A percentile compares a stretch with the other conserved stretches of the same genome.
phyloP scores from a whole-genome alignment of 2,329 filamentous ascomycete genomes.

The Alternaria sp. region DNA sequence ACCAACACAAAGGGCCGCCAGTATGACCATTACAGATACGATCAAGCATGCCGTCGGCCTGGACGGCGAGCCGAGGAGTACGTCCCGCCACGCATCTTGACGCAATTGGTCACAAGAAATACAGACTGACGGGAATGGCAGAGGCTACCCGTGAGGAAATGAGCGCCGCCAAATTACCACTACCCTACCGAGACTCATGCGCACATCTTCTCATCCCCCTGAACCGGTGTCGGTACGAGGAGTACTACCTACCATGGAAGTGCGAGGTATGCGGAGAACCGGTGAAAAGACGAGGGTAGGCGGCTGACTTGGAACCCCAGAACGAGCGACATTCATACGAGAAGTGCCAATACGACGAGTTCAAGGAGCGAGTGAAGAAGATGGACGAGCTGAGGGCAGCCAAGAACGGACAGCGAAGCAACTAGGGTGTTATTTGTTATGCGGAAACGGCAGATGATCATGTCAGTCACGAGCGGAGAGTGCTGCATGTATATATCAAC shows the following conservation, averaged over 20 bases:
- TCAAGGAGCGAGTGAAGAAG: slow-evolving; percentile 97
- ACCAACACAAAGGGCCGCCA: slow-evolving; percentile 27
- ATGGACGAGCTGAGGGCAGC: slow-evolving; percentile 94
- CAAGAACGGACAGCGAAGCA: slow-evolving; percentile 85
- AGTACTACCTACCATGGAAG: slow-evolving; percentile 97
- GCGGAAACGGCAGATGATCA: slow-evolving; percentile 6
- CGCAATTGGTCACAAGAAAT: slow-evolving; percentile 32
- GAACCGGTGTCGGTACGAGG: slow-evolving; percentile 90
- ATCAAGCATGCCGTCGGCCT: slow-evolving; percentile 61
- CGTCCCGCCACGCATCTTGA: slow-evolving; percentile 33
- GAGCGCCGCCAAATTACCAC: slow-evolving; percentile 85
- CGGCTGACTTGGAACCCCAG: slow-evolving; percentile 59
- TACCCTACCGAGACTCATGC: slow-evolving; percentile 95
- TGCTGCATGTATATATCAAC: slow-evolving; percentile 49
- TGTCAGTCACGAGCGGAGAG: slow-evolving; percentile 9
- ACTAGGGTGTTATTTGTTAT: slow-evolving; percentile 58
- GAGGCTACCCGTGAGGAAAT: slow-evolving; percentile 89
- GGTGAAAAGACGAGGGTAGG: not conserved
- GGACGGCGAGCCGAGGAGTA: slow-evolving; percentile 45
- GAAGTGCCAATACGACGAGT: slow-evolving; percentile 99
- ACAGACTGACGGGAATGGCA: slow-evolving; percentile 54
- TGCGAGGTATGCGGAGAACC: slow-evolving; percentile 74
- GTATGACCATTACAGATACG: slow-evolving; percentile 56
- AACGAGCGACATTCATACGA: slow-evolving; percentile 97
- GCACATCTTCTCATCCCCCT: slow-evolving; percentile 93